Conservation (phyloP, 1,284 basidiomycete species). For the Marasmius oreades region DNA sequence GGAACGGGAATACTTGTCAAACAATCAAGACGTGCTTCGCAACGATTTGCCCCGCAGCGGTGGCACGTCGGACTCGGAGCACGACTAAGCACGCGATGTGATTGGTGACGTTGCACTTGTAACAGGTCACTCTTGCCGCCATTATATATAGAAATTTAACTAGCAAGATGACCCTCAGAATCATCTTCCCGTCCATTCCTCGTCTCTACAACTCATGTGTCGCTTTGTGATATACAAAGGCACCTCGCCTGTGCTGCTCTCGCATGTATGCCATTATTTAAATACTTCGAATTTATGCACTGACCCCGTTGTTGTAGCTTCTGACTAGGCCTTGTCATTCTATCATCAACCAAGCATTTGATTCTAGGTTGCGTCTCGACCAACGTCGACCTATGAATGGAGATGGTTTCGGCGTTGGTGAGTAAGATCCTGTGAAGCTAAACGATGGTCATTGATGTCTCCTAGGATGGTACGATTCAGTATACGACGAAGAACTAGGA, state of each 20-base stretch:
- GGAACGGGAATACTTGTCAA: no score
- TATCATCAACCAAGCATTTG: slow-evolving; percentile 95
- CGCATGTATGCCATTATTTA: slow-evolving; percentile 53
- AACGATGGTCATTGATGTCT: neutral
- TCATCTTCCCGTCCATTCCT: neutral
- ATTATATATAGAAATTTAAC: no score
- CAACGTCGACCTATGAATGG: slow-evolving; percentile 85
- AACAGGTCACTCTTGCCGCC: no score
- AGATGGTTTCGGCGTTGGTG: slow-evolving; percentile 95
- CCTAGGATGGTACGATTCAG: slow-evolving; percentile 81
- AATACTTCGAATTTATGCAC: neutral
- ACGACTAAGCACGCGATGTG: neutral
- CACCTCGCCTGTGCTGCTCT: slow-evolving; percentile 82
- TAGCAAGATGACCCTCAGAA: neutral
- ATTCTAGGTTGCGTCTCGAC: slow-evolving; percentile 83
- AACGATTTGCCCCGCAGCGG: no score
- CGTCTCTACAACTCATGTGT: slow-evolving; percentile 52
- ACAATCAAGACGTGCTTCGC: no score
- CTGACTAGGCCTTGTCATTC: slow-evolving; percentile 91
- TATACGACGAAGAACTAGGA: slow-evolving; percentile 77
- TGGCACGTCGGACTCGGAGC: neutral
- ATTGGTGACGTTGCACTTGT: no score
- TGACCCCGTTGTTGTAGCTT: slow-evolving; percentile 42
- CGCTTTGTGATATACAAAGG: slow-evolving; percentile 92
- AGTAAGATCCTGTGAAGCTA: slow-evolving; percentile 30